Base-by-base conservation (phyloP, 2,329 filamentous ascomycete species). In the Cercospora citrullina region DNA sequence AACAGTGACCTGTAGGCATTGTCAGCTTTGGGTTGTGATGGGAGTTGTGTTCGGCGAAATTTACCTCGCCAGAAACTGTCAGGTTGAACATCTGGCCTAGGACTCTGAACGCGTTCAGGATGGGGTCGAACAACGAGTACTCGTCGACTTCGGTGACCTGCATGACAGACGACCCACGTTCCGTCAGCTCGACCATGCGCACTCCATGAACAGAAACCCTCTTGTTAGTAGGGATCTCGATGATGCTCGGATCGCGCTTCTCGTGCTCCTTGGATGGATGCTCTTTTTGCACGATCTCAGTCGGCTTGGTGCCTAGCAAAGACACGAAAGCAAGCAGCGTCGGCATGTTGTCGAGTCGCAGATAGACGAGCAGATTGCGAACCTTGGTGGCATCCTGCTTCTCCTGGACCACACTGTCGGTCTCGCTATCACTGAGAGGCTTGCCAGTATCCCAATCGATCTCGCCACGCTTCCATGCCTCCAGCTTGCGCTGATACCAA, bases 91-190 rank as follows among this genome's bases (percentile, higher is more conserved):
- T 87, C 70, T 91, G 90, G 1, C 92, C 93, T 73, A 97, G 94
- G 0, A 93, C 92, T 59, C 91, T 88, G 85, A 97, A 97, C 0
- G 92, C 91, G 77, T 96, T 97, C 64, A 97, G 88, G 4, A 98
- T 90, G 0, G 94, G 93, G 75, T 98, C 94, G 72, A 73, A 84
- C 71, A 77, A 84, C 75, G 75, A 82, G 79, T 80, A 87, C 60
- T 95, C 92, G 45, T 93, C 90, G 3, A 90, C 85, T 75, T 96
- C 93, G 0, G 93, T 90, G 10, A 96, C 92, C 74, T 92, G 90
- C 94, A 98, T 98, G 74, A 97, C 94, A 18, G 93, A 94, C 0
- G 94, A 97, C 51, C 92, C 91, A 85, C 94, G 93, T 74, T 97
- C 94, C 0, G 92, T 96, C 12, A 98, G 86, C 76, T 96, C 92